A percentile compares a stretch with the other conserved stretches of the same genome.
These are phyloP conservation scores for Perkinsus olseni DNA, from an alignment of 169 alveolate species.

Conservation along the genomic window DNA sequence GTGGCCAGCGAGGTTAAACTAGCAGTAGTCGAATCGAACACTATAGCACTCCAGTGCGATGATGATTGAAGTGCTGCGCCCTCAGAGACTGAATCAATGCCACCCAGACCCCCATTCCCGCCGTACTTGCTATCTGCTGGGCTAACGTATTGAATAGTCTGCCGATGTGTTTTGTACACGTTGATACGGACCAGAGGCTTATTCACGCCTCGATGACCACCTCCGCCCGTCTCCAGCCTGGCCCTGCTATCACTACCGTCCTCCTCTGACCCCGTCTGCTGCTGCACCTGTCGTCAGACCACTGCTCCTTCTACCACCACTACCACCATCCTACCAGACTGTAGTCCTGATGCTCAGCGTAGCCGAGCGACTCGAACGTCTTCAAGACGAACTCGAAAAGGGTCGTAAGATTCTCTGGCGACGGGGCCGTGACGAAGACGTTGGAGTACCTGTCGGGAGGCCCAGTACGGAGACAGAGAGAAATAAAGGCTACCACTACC, in stretches of 20 bases:
- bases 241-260: slow-evolving; percentile 38
- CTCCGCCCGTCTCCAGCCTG: slow-evolving; percentile 23
- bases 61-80: no score
- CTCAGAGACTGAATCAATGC: no score
- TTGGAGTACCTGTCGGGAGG: slow-evolving; percentile 72
- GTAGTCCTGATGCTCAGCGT: slow-evolving; percentile 77
- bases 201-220: neutral
- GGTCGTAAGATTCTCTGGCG: slow-evolving; percentile 94
- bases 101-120: no score
- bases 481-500: no score
- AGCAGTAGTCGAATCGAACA: no score
- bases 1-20: no score
- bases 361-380: slow-evolving; percentile 85
- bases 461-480: no score
- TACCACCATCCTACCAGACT: slow-evolving; percentile 41
- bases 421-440: slow-evolving; percentile 95
- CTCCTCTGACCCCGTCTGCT: slow-evolving; percentile 14
- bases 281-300: slow-evolving; percentile 23
- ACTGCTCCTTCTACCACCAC: neutral
- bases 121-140: slow-evolving; percentile 55
- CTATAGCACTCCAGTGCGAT: no score
- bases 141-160: slow-evolving; percentile 69
- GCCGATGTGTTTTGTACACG: slow-evolving; percentile 70
- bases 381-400: slow-evolving; percentile 91
- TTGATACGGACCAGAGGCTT: slow-evolving; percentile 51